phyloP scores from a whole-genome alignment of 331 rosid genomes.

The Spiraea crenata region DNA sequence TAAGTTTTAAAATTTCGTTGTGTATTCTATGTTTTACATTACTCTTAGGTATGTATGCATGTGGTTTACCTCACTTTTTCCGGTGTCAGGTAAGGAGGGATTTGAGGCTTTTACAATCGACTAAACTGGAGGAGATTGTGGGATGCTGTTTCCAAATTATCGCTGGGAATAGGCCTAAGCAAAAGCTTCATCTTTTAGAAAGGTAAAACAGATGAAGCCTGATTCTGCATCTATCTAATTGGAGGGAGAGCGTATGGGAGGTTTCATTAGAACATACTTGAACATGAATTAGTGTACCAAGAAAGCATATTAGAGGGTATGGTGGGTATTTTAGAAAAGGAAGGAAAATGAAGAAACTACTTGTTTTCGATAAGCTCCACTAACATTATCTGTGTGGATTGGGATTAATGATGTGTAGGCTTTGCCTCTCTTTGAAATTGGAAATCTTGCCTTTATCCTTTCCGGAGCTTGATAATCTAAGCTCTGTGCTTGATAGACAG shows the following conservation, averaged over 20 bases:
- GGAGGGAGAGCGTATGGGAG: not conserved
- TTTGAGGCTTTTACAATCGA: constrained; percentile 53
- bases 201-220: constrained; percentile 35
- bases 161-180: constrained; percentile 64
- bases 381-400: not conserved
- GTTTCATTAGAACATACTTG: not conserved
- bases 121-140: constrained; percentile 67
- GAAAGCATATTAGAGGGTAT: not conserved
- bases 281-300: not conserved
- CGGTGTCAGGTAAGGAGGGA: constrained; percentile 71
- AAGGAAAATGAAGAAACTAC: not conserved
- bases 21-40: not conserved
- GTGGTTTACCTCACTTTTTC: constrained; percentile 6
- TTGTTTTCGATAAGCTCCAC: not conserved
- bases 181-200: constrained; percentile 70
- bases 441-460: not conserved
- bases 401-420: not conserved
- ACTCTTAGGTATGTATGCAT: constrained; percentile 5
- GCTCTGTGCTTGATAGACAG: not conserved
- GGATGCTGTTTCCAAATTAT: constrained; percentile 60
- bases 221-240: not conserved
- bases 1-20: not conserved
- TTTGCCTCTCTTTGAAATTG: not conserved
- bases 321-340: not conserved
- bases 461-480: not conserved